Evolutionary conservation across 1,284 basidiomycete species (phyloP).

Genomic region (Coriolopsis trogii): DNA sequence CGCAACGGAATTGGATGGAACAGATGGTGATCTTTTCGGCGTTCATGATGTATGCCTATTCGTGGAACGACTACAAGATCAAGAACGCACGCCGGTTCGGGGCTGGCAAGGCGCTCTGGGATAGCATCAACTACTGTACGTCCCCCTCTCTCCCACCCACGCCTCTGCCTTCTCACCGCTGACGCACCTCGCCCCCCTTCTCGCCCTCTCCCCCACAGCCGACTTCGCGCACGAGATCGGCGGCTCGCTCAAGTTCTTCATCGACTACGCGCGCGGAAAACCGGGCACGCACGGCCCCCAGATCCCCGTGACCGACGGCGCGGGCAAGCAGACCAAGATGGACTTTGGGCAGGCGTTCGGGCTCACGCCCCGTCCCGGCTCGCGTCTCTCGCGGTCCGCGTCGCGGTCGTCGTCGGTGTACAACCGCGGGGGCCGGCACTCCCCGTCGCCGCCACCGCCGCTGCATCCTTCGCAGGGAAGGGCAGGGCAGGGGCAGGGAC

Average conservation of each 20-base stretch:
- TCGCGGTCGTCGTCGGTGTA: slow-evolving; percentile 7
- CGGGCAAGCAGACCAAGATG: slow-evolving; percentile 33
- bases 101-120: slow-evolving; percentile 70
- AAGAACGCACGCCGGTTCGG: slow-evolving; percentile 44
- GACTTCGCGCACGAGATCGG: slow-evolving; percentile 71
- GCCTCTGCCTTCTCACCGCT: neutral
- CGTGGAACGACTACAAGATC: slow-evolving; percentile 63
- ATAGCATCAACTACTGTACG: slow-evolving; percentile 78
- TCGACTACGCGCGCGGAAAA: slow-evolving; percentile 49
- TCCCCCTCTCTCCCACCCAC: neutral
- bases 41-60: slow-evolving; percentile 85
- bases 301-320: slow-evolving; percentile 28
- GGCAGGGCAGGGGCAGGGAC: neutral
- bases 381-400: neutral
- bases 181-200: neutral
- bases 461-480: neutral
- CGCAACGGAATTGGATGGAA: too few species aligned
- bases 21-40: slow-evolving; percentile 81
- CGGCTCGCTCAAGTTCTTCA: slow-evolving; percentile 64
- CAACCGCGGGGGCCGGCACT: neutral
- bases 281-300: slow-evolving; percentile 46
- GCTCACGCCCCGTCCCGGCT: slow-evolving; percentile 28
- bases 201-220: slow-evolving; percentile 35
- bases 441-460: neutral
- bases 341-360: slow-evolving; percentile 59